A percentile compares a stretch with the other conserved stretches of the same genome.
These are phyloP conservation scores for Citrullus amarus DNA, from an alignment of 306 rosid species.

Conservation along the genomic window DNA sequence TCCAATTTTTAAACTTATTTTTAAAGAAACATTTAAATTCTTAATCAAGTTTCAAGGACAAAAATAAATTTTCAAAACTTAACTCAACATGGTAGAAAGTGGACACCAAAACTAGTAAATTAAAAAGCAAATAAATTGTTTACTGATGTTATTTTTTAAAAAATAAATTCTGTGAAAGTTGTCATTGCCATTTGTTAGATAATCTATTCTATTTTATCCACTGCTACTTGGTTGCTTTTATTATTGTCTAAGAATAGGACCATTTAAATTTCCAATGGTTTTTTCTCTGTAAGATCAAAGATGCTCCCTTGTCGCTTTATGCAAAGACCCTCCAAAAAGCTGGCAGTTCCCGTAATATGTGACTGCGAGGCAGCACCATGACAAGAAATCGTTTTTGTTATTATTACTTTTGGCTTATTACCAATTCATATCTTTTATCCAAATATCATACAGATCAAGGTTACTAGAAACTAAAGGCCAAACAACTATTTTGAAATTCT, in stretches of 20 bases:
- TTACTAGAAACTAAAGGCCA: not conserved
- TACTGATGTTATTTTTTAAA: not conserved
- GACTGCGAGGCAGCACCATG: not conserved
- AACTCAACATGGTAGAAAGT: too few relatives aligned
- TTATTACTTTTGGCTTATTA: not conserved
- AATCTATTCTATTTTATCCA: not conserved
- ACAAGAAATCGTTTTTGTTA: not conserved
- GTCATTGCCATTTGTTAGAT: not conserved
- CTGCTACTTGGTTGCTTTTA: not conserved
- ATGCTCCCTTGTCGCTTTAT: not conserved
- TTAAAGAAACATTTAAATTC: too few relatives aligned
- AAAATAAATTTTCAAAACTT: too few relatives aligned
- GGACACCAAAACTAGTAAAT: too few relatives aligned
- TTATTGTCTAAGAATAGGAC: not conserved
- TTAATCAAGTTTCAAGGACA: too few relatives aligned
- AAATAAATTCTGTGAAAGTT: not conserved
- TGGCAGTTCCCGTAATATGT: not conserved
- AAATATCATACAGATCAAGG: not conserved
- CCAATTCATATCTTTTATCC: not conserved
- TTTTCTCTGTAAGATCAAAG: not conserved
- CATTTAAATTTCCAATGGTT: conserved; percentile 1
- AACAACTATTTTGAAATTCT: not conserved
- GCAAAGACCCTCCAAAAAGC: not conserved
- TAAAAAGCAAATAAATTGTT: too few relatives aligned
- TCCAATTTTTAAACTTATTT: too few relatives aligned